A percentile compares a stretch with the other conserved stretches of the same genome.
Conservation (phyloP, 2,329 filamentous ascomycete genomes). For the Fusarium concolor region DNA sequence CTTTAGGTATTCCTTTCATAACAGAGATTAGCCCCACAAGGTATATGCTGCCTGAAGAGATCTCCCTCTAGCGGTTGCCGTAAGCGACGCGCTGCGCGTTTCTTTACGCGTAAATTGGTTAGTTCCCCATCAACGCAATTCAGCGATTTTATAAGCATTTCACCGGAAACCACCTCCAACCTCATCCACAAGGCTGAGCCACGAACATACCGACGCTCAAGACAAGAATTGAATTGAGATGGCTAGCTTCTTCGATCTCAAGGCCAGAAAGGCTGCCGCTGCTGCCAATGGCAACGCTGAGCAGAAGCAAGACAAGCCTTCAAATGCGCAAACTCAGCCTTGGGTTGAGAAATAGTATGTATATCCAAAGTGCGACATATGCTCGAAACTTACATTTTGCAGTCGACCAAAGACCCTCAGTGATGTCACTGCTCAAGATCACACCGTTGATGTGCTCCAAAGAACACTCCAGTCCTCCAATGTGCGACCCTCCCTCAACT, state of each 20-base stretch:
- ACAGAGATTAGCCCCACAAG: too few species aligned
- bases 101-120: slow-evolving; percentile 50
- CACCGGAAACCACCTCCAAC: not conserved
- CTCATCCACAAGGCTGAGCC: not conserved
- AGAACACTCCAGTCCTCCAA: slow-evolving; percentile 95
- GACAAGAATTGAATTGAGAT: slow-evolving; percentile 58
- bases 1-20: too few species aligned
- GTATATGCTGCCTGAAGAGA: too few species aligned
- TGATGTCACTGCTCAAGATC: slow-evolving; percentile 97
- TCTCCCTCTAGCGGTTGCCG: slow-evolving; percentile 21
- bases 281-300: slow-evolving; percentile 72
- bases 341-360: slow-evolving; percentile 99
- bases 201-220: not conserved
- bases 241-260: slow-evolving; percentile 95
- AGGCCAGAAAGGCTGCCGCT: slow-evolving; percentile 85
- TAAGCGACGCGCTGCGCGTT: slow-evolving; percentile 37
- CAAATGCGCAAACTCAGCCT: slow-evolving; percentile 77
- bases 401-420: slow-evolving; percentile 93
- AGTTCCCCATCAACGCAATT: slow-evolving; percentile 24
- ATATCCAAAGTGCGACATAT: not conserved
- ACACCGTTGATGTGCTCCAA: slow-evolving; percentile 92
- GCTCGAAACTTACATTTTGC: slow-evolving; percentile 17
- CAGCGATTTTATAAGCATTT: slow-evolving; percentile 4
- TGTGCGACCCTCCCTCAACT: slow-evolving; percentile 58
- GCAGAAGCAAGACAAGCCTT: slow-evolving; percentile 71